Base-by-base conservation (phyloP, 495 filamentous ascomycete genomes). In the Hypoxylon fuscum region DNA sequence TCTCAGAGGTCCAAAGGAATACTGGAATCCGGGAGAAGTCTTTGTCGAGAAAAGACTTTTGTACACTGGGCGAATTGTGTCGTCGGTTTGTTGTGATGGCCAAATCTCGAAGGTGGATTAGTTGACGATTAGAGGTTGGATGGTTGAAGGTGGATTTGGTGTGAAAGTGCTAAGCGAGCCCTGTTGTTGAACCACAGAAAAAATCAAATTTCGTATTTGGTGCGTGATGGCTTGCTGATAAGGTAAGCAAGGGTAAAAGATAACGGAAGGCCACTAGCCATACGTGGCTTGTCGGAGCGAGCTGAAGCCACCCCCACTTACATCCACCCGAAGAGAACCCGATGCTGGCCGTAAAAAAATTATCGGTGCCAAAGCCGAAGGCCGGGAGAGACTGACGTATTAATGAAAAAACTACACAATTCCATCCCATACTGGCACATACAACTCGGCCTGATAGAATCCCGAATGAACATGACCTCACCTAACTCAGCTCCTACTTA, bases 161-260 rank as follows among this genome's bases (percentile, higher is more conserved):
- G 67, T 49, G 62, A 64, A 64, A 57, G 52, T 21, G 66, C 61
- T 71, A 69, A 71, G 66, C 66, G 69, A 71, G 69, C 69, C 69
- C 69, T 71, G 65, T 57, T 68, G 55, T 47, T 61, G 51, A n/a
- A 56, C 46, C 60, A 69, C 63, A 63, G 49, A 55, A 59, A 62
- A 55, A 40, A 42, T 31, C 22, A 66, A 56, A 68, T 62, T 71
- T 66, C 67, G 56, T 22, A 42, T 31, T 51, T 57, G 42, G 32
- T 37, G 25, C 8, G 25, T 8, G 25, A 8, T 27, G 25, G 25
- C 25, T 27, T 27, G 25, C n/a, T n/a, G n/a, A n/a, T n/a, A n/a
- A n/a, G n/a, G n/a, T n/a, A n/a, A n/a, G n/a, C n/a, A n/a, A n/a
- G n/a, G n/a, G n/a, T n/a, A n/a, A n/a, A n/a, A n/a, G n/a, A n/a